These are phyloP conservation scores for Fraxinus americana DNA, from an alignment of 257 asterid genomes.

Conservation along the genomic window DNA sequence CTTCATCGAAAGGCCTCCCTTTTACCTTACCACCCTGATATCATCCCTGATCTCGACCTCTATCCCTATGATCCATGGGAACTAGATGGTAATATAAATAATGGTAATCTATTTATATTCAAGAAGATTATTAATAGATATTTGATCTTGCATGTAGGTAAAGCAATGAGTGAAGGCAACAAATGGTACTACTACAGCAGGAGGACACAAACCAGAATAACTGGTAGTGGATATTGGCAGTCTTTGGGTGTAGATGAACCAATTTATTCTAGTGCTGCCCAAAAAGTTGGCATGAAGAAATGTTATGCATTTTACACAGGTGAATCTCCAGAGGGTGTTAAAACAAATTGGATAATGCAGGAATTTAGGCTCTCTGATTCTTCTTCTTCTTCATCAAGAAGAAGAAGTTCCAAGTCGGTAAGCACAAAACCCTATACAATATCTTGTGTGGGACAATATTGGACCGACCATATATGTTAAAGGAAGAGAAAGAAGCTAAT, in stretches of 20 bases:
- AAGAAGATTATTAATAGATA: background rate
- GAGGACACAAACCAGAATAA: conserved; percentile 66
- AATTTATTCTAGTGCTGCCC: conserved; percentile 45
- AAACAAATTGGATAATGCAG: conserved; percentile 91
- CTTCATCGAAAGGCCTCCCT: conserved; percentile 87
- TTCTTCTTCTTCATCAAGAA: conserved; percentile 36
- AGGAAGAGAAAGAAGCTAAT: background rate
- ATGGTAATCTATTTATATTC: background rate
- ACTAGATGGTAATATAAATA: conserved; percentile 53
- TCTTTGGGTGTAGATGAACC: conserved; percentile 69
- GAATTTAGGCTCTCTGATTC: conserved; percentile 64
- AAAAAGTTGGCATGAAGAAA: conserved; percentile 69
- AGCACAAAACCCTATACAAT: conserved; percentile 12
- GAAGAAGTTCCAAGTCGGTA: conserved; percentile 59
- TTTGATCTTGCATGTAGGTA: conserved; percentile 46
- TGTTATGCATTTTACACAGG: conserved; percentile 65
- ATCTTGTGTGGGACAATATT: background rate
- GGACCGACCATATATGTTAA: background rate
- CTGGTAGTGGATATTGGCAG: conserved; percentile 83
- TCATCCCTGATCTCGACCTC: conserved; percentile 96
- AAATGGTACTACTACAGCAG: conserved; percentile 92
- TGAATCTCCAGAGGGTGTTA: conserved; percentile 51
- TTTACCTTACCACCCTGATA: conserved; percentile 83
- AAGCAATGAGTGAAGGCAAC: conserved; percentile 92
- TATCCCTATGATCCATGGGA: conserved; percentile 97